phyloP scores from a whole-genome alignment of 768 basidiomycete genomes.

The Leccinum boreale region DNA sequence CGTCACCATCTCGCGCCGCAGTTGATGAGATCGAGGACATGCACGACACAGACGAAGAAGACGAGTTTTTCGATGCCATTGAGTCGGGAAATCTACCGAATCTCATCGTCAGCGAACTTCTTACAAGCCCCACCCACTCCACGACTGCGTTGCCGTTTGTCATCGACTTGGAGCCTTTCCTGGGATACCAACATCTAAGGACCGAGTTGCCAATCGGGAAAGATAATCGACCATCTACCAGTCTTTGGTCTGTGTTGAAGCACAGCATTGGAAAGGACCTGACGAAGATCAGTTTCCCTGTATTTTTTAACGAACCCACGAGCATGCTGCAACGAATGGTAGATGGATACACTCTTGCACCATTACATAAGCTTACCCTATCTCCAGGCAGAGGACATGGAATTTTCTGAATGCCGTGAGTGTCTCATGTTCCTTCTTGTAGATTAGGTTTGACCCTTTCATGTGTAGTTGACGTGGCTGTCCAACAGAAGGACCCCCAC shows the following conservation, averaged over 20 bases:
- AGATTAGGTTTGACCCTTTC: slow-evolving; percentile 1
- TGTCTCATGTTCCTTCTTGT: not conserved
- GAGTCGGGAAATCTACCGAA: slow-evolving; percentile 78
- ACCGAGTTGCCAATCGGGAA: slow-evolving; percentile 54
- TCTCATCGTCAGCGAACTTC: slow-evolving; percentile 61
- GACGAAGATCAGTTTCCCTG: slow-evolving; percentile 93
- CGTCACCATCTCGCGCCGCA: slow-evolving; percentile 8
- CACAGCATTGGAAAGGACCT: slow-evolving; percentile 94
- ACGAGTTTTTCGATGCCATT: slow-evolving; percentile 98
- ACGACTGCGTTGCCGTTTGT: slow-evolving; percentile 32
- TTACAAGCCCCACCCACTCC: slow-evolving; percentile 45
- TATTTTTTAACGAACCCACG: slow-evolving; percentile 91
- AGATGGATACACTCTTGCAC: slow-evolving; percentile 13
- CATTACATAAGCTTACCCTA: not conserved
- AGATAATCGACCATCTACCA: slow-evolving; percentile 84
- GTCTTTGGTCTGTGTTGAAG: slow-evolving; percentile 94
- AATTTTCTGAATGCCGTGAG: slow-evolving; percentile 89
- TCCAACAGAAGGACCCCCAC: slow-evolving; percentile 69
- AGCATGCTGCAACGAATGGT: slow-evolving; percentile 97
- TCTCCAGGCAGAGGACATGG: slow-evolving; percentile 87
- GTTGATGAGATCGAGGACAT: slow-evolving; percentile 34
- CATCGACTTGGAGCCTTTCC: slow-evolving; percentile 48
- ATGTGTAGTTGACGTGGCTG: slow-evolving; percentile 76
- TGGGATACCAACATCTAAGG: slow-evolving; percentile 67
- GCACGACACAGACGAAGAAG: slow-evolving; percentile 73